These are phyloP conservation scores for Mucor mucedo DNA, from an alignment of 371 early-diverging fungal species.

Conservation along the genomic window DNA sequence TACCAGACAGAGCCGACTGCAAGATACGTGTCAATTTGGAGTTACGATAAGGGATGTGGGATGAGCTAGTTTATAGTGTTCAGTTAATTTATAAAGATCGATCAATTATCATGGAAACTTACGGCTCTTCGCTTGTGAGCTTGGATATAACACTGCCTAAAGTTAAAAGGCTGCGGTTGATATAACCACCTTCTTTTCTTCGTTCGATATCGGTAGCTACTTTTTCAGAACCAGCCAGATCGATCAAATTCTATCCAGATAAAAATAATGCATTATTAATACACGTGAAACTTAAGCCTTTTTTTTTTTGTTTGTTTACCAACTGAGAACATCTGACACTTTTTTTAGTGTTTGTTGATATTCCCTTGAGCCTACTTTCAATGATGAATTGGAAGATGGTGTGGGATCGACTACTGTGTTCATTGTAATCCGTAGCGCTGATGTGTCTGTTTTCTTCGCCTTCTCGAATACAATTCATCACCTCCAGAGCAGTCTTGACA, in stretches of 20 bases:
- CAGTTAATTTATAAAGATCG: not conserved
- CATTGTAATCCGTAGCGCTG: conserved; percentile 88
- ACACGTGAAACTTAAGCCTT: not conserved
- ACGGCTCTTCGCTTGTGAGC: conserved; percentile 68
- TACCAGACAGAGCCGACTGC: conserved; percentile 83
- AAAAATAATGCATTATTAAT: not conserved
- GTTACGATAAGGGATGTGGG: conserved; percentile 89
- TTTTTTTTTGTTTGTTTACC: conserved; percentile 31
- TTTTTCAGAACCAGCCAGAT: conserved; percentile 96
- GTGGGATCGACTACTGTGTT: conserved; percentile 85
- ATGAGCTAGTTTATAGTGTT: conserved; percentile 15
- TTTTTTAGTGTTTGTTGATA: conserved; percentile 1
- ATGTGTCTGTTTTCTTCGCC: conserved; percentile 85
- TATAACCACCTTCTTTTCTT: conserved; percentile 88
- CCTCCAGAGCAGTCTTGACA: conserved; percentile 83
- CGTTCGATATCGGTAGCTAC: conserved; percentile 73
- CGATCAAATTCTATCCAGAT: conserved; percentile 74
- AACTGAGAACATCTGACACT: conserved; percentile 71
- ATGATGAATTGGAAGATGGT: conserved; percentile 85
- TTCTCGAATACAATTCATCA: conserved; percentile 71
- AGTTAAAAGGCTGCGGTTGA: conserved; percentile 89
- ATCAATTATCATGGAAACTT: conserved; percentile 6
- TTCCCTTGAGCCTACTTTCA: conserved; percentile 25
- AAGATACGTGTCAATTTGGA: conserved; percentile 92
- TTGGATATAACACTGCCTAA: conserved; percentile 88